phyloP scores from a whole-genome alignment of 768 basidiomycete genomes.

The Boletus pseudo-olivaceus region DNA sequence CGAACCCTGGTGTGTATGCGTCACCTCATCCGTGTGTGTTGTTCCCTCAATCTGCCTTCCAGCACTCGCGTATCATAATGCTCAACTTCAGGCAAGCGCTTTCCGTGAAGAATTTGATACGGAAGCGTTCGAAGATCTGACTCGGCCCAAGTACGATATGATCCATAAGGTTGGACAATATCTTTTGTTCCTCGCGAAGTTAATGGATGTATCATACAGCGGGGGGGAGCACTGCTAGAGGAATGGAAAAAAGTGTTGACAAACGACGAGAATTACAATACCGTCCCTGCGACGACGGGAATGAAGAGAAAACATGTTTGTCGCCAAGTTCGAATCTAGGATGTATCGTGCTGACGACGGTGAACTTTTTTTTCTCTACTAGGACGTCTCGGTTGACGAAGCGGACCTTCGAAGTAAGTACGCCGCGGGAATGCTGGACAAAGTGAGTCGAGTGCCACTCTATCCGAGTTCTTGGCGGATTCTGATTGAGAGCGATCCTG shows the following conservation, averaged over 20 bases:
- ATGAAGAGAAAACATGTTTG: conserved; percentile 74
- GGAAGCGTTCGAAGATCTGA: conserved; percentile 76
- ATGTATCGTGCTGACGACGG: not conserved
- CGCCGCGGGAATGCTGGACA: conserved; percentile 55
- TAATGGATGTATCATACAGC: conserved; percentile 34
- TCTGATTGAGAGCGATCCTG: conserved; percentile 6
- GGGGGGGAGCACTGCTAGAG: conserved; percentile 64
- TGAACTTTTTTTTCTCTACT: not conserved
- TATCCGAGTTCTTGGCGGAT: not conserved
- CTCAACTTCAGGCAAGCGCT: conserved; percentile 86
- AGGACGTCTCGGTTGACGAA: conserved; percentile 67
- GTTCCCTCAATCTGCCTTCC: not conserved
- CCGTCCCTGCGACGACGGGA: conserved; percentile 45
- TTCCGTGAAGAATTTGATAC: conserved; percentile 87
- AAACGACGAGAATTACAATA: conserved; percentile 61
- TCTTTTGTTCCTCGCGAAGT: not conserved
- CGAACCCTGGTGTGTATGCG: conserved; percentile 74
- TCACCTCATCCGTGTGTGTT: not conserved
- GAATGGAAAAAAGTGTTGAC: conserved; percentile 66
- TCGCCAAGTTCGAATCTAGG: not conserved
- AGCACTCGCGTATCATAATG: conserved; percentile 81
- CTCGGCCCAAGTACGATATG: conserved; percentile 68
- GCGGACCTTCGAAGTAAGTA: conserved; percentile 69
- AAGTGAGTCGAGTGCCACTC: conserved; percentile 45
- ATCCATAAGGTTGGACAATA: conserved; percentile 67